Evolutionary conservation across 2,329 filamentous ascomycete species (phyloP).

Genomic region (Neocatenulostroma microsporum): DNA sequence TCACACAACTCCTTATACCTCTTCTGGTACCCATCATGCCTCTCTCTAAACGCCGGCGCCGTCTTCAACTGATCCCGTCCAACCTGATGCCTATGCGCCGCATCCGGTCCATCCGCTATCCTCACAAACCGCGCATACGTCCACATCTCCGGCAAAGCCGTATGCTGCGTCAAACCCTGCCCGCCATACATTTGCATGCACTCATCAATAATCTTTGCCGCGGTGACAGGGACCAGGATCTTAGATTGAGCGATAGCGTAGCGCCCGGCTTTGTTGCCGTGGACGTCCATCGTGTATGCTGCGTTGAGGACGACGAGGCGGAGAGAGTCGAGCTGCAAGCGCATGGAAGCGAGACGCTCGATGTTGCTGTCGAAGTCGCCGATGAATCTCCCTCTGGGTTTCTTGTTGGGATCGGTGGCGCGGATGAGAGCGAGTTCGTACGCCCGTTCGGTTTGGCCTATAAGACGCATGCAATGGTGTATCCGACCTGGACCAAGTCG

Average conservation of each 20-base stretch:
- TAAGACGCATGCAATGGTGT: constrained; percentile 91
- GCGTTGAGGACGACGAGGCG: constrained; percentile 86
- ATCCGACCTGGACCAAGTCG: constrained; percentile 92
- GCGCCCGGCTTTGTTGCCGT: constrained; percentile 75
- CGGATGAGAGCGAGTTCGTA: constrained; percentile 90
- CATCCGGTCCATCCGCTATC: constrained; percentile 71
- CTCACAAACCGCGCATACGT: constrained; percentile 24
- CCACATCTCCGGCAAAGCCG: constrained; percentile 61
- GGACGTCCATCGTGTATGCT: constrained; percentile 82
- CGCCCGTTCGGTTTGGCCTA: constrained; percentile 79
- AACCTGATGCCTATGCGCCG: constrained; percentile 80
- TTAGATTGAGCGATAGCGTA: constrained; percentile 92
- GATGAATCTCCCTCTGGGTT: constrained; percentile 77
- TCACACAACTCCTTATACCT: constrained; percentile 24
- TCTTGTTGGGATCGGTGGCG: constrained; percentile 83
- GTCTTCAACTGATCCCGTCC: constrained; percentile 70
- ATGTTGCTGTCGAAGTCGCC: constrained; percentile 86
- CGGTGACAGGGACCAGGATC: constrained; percentile 72
- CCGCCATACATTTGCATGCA: constrained; percentile 87
- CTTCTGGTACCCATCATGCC: constrained; percentile 55
- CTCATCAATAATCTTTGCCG: constrained; percentile 80
- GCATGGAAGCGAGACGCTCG: constrained; percentile 83
- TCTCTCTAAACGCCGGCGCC: constrained; percentile 49
- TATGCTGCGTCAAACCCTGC: constrained; percentile 86
- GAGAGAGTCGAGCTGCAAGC: constrained; percentile 85